Base-by-base conservation (phyloP, 768 basidiomycete species). In the Auricularia cornea region DNA sequence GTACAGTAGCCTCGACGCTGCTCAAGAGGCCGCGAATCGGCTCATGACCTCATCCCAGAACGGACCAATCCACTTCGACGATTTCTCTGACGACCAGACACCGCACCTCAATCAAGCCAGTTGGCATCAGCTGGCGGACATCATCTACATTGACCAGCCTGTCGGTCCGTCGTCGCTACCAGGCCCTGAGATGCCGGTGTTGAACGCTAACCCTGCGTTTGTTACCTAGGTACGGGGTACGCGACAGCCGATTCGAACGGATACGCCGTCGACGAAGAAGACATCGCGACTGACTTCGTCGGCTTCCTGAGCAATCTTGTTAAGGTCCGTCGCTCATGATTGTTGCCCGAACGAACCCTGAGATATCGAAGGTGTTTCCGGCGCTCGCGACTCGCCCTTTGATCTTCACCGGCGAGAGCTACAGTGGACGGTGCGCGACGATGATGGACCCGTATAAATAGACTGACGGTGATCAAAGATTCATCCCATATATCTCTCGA, bases 401-500 rank as follows among this genome's bases (percentile, higher is more conserved):
- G 40, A 75, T 85, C 71, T 70, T 91, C 40, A 84, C 83, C 0
- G 89, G 89, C 3, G 89, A 90, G 72, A 88, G 86, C 68, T 90
- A 90, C 71, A 20, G 20, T 20, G 44, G 83, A 89, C 20, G 89
- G 89, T 31, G 80, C 80, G 44, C 20, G 10, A 20, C 20, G 44
- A 48, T 38, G 35, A 14, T 14, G 10, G 16, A 14, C 16, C 16
- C 10, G 0, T 38, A 38, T 38, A 38, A 38, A 38, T 38, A 38
- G n/a, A n/a, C 16, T 64, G 88, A 87, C 67, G 88, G 89, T 60
- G 83, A 40, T n/a, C n/a, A 20, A 38, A 48, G 41, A 29, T 59
- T 6, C 48, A 90, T 48, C 86, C 88, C 89, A 14, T 90, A 90
- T 70, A 90, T 91, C 68, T 75, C 84, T 66, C 88, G 89, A 72